A percentile compares a stretch with the other conserved stretches of the same genome.
Evolutionary conservation across 23 red algal genomes (phyloP).

Genomic region (Chondrus crispus): DNA sequence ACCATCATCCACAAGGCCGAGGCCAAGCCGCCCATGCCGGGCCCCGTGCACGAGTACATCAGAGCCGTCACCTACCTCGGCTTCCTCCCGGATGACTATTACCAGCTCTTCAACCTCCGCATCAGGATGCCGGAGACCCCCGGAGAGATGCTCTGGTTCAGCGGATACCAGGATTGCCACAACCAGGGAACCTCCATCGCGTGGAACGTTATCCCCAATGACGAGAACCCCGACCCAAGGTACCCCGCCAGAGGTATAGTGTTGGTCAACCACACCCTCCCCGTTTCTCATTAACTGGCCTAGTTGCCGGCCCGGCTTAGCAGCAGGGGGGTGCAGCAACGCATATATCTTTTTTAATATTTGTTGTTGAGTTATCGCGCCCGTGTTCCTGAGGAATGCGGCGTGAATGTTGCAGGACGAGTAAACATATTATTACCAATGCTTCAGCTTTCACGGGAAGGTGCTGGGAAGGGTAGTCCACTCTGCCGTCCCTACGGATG

Average conservation of each 20-base stretch:
- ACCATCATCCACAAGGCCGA: conserved; percentile 20
- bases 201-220: conserved; percentile 31
- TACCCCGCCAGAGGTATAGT: conserved; percentile 31
- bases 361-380: too few species aligned
- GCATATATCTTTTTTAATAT: too few species aligned
- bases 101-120: conserved; percentile 46
- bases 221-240: not conserved
- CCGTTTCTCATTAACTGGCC: too few species aligned
- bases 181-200: conserved; percentile 44
- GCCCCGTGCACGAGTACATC: not conserved
- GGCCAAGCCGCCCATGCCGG: not conserved
- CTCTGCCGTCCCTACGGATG: too few species aligned
- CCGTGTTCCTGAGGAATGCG: too few species aligned
- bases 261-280: not conserved
- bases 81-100: conserved; percentile 66
- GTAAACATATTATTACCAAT: too few species aligned
- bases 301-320: too few species aligned
- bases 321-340: too few species aligned
- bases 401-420: too few species aligned
- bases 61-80: conserved; percentile 45
- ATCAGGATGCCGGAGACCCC: not conserved
- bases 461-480: too few species aligned
- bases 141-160: conserved; percentile 32
- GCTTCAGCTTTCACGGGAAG: too few species aligned
- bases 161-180: conserved; percentile 72